Evolutionary conservation across 768 basidiomycete species (phyloP).

Genomic region (Russula griseocarnosa): DNA sequence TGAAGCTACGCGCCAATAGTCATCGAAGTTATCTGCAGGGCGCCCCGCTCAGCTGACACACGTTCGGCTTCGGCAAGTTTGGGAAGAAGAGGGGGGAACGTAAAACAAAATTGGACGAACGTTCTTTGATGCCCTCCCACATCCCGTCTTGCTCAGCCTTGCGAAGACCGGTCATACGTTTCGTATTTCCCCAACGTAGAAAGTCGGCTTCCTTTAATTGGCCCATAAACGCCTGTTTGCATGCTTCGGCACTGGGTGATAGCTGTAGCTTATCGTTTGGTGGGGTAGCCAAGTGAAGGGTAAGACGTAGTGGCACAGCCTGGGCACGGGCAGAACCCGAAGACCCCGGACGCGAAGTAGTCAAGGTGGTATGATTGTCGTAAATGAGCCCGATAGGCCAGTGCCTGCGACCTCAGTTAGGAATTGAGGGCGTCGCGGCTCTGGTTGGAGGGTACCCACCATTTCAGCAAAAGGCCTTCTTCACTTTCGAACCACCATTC

Average conservation of each 20-base stretch:
- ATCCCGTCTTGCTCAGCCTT: conserved; percentile 93
- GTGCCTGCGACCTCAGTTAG: conserved; percentile 59
- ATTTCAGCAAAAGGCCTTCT: conserved; percentile 76
- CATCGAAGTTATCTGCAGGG: conserved; percentile 84
- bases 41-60: background rate
- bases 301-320: conserved; percentile 64
- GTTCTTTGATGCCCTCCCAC: conserved; percentile 95
- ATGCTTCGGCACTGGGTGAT: conserved; percentile 75
- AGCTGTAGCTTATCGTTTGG: conserved; percentile 83
- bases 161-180: conserved; percentile 84
- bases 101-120: conserved; percentile 46
- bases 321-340: conserved; percentile 42
- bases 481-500: conserved; percentile 98
- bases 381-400: conserved; percentile 96
- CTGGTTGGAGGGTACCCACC: conserved; percentile 44
- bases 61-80: background rate
- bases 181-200: conserved; percentile 93
- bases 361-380: conserved; percentile 71
- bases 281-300: conserved; percentile 83
- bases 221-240: conserved; percentile 93
- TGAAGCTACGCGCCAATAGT: conserved; percentile 91
- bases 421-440: background rate
- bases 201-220: conserved; percentile 97
- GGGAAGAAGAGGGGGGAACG: background rate
- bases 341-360: conserved; percentile 45